Evolutionary conservation across 805 yeast genomes (phyloP), one percentile per base, ranked within the genome.

Genomic region (Candida coquimbonensis): DNA sequence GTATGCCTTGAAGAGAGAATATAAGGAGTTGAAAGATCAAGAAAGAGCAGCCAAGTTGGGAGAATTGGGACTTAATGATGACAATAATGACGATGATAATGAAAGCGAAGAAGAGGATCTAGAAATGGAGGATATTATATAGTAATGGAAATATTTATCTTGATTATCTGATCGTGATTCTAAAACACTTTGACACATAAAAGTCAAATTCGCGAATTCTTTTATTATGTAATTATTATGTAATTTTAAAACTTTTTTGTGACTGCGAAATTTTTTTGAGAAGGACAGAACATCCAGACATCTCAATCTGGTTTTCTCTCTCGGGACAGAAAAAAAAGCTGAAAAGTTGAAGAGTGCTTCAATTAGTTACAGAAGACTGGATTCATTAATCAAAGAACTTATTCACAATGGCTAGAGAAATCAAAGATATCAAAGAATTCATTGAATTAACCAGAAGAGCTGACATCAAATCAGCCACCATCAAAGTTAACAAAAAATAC

Each of bases 361-460:
- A 19, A 36, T 21, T 21, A 19, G 27, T n/a, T 19, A 36, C 9
- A 24, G 24, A 26, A 21, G 7, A 26, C 17, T 16, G 14, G 27
- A 13, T 21, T n/a, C 38, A 36, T 38, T 25, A 52, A 49, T 45
- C 21, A 32, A 19, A 40, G 5, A 43, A 41, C 35, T 42, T 17
- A 39, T 32, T 19, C 37, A 47, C 40, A 47, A 47, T 47, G 50
- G 50, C 50, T 31, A 73, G 68, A 68, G 95, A 91, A 81, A 85
- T 93, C 70, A 87, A 87, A 69, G 96, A 90, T 74, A 89, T 93
- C 79, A 93, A 93, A 77, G 86, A 87, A 77, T 89, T 93, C 78
- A 87, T 93, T 73, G 96, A 87, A 78, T 82, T 89, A 73, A 88
- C 93, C 70, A 84, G 89, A 81, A 83, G 97, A 81, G 80, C 89